Conservation (phyloP, 805 yeast species). For the Wickerhamiella sergipiensis region DNA sequence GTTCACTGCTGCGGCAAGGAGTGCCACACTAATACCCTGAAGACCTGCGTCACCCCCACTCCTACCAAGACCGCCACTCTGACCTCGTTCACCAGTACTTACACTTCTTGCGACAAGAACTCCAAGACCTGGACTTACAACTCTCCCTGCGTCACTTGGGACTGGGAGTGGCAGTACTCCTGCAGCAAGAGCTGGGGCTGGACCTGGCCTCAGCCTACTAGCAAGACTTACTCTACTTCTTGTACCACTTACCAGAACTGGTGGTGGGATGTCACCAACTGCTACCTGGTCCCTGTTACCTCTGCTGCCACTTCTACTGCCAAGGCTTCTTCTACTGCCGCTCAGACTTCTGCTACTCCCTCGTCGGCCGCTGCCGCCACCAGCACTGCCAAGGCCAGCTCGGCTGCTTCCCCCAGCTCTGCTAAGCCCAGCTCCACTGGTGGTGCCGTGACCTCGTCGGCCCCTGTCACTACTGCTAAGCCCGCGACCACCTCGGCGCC, state of each 20-base stretch:
- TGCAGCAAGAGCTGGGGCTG: background rate
- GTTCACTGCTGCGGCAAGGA: background rate
- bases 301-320: background rate
- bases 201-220: background rate
- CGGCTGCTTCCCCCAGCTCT: background rate
- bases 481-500: background rate
- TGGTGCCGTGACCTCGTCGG: background rate
- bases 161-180: background rate
- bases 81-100: background rate
- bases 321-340: background rate
- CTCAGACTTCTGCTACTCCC: background rate
- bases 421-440: background rate
- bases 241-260: background rate
- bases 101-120: background rate
- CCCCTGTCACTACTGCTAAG: background rate
- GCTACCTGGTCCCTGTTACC: background rate
- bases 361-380: background rate
- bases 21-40: background rate
- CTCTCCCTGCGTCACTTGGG: background rate
- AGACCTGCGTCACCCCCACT: background rate
- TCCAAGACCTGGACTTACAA: background rate
- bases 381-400: too few relatives aligned
- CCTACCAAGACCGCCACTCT: background rate
- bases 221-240: background rate
- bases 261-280: background rate